Conservation (phyloP, 164 flowering plant species). For the Nelumbo lutea region DNA sequence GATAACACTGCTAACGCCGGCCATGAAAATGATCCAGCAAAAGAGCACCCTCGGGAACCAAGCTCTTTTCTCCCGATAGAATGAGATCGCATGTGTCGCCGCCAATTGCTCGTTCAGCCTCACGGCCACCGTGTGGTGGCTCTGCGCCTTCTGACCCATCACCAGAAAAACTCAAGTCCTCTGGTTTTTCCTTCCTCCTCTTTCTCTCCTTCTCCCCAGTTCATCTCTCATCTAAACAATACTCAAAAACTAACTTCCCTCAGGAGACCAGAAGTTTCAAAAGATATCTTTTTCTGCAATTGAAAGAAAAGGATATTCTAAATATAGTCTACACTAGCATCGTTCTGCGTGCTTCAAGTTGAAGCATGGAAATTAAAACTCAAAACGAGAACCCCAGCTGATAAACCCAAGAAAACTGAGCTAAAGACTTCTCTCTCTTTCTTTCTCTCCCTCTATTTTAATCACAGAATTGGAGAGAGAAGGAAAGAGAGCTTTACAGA, state of each 20-base stretch:
- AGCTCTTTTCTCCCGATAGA: conserved; percentile 11
- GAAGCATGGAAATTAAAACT: conserved; percentile 9
- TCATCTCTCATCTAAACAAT: conserved; percentile 8
- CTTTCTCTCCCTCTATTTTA: conserved; percentile 1
- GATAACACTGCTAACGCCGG: conserved; percentile 20
- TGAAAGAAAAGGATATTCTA: conserved; percentile 6
- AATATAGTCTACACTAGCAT: conserved; percentile 14
- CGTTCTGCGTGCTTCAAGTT: conserved; percentile 10
- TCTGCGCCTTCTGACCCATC: conserved; percentile 24
- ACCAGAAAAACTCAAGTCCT: neutral
- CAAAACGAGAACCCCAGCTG: neutral
- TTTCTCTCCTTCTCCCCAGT: conserved; percentile 7
- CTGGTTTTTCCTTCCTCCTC: conserved; percentile 1
- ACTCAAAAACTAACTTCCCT: conserved; percentile 6
- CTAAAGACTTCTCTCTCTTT: neutral
- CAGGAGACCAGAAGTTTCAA: conserved; percentile 15
- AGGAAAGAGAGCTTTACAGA: conserved; percentile 4
- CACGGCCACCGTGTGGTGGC: conserved; percentile 40
- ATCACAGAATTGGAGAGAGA: conserved; percentile 5
- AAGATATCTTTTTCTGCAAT: conserved; percentile 13
- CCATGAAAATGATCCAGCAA: conserved; percentile 40
- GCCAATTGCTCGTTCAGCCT: conserved; percentile 22
- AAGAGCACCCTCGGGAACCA: conserved; percentile 23
- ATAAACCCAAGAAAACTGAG: neutral
- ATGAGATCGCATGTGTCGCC: conserved; percentile 16